Evolutionary conservation across 148 eudicot species (phyloP), one percentile per base, ranked within the genome.

Genomic region (Beta vulgaris): DNA sequence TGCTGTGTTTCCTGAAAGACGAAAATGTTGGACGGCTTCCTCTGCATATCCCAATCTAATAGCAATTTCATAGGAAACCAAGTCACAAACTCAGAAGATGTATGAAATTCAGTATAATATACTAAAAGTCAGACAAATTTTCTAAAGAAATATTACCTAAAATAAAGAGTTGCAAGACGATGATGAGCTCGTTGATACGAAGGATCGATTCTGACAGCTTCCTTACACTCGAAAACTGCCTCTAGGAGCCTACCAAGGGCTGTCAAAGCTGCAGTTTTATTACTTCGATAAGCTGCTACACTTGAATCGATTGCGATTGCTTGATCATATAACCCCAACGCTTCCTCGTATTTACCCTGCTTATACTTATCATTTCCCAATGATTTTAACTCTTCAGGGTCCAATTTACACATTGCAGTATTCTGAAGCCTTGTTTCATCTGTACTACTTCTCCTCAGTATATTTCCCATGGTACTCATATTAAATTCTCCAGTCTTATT

Each of bases 331-430:
- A 90, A 80, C 14, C 57, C 82, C 78, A 91, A 77, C 1, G 97
- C 97, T 62, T 88, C 91, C 31, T 84, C 91, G 44, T 84, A 92
- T 71, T 82, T 88, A 12, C 92, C 95, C 71, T 87, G 76, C 68
- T 81, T 90, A 65, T 84, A 90, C 68, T 86, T 84, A 4, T 90
- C 92, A 82, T 92, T 92, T 23, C 95, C 97, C 76, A 88, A 80
- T 26, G 58, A 67, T 59, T 88, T 92, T 19, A 88, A 71, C 65
- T 34, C 80, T 40, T 92, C 97, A 58, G 91, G 83, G 63, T 87
- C 88, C 68, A 80, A 63, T 37, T 76, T 83, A 36, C 75, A 69
- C 74, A 31, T 46, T 62, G 69, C 35, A n/a, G n/a, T n/a, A 46
- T 85, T 75, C 26, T 68, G 79, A 34, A 54, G n/a, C 44, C 59